Percentiles rank a stretch among this genome's conserved stretches.
Evolutionary conservation across 495 filamentous ascomycete species (phyloP).

Genomic region (Zalerion maritima): DNA sequence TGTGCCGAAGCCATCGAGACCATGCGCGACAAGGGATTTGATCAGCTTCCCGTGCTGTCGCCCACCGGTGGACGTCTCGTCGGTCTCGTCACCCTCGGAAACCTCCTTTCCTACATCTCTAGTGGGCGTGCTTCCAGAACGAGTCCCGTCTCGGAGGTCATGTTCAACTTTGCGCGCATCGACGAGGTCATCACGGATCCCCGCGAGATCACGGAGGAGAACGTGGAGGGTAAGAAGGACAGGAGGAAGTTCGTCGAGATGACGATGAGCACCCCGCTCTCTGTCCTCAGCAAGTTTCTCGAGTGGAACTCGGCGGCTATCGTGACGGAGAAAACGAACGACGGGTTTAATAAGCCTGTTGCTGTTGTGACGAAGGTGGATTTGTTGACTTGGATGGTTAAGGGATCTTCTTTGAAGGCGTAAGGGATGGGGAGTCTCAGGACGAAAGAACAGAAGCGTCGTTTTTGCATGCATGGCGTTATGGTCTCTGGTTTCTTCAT

Average conservation of each 20-base stretch:
- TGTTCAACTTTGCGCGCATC: constrained; percentile 86
- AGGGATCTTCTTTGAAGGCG: too few relatives aligned
- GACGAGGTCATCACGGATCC: constrained; percentile 81
- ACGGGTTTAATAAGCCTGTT: constrained; percentile 54
- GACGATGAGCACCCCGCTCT: constrained; percentile 74
- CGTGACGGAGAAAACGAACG: constrained; percentile 54
- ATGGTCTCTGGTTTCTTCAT: too few relatives aligned
- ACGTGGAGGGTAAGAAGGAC: constrained; percentile 26
- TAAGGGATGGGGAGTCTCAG: too few relatives aligned
- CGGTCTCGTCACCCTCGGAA: constrained; percentile 84
- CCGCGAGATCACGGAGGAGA: constrained; percentile 39
- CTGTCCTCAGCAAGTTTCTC: constrained; percentile 76
- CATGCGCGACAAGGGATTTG: constrained; percentile 94
- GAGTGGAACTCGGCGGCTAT: constrained; percentile 96
- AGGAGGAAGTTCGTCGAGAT: constrained; percentile 80
- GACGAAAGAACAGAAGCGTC: too few relatives aligned
- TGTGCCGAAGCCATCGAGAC: constrained; percentile 84
- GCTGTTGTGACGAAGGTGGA: constrained; percentile 97
- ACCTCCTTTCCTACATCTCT: constrained; percentile 80
- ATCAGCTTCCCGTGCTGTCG: constrained; percentile 83
- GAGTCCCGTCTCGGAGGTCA: constrained; percentile 69
- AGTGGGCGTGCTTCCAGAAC: constrained; percentile 58
- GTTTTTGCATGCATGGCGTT: too few relatives aligned
- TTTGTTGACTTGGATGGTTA: constrained; percentile 82
- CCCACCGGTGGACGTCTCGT: constrained; percentile 56